A percentile compares a stretch with the other conserved stretches of the same genome.
phyloP scores from a whole-genome alignment of 345 rosid genomes.

The Melaleuca quinquenervia region DNA sequence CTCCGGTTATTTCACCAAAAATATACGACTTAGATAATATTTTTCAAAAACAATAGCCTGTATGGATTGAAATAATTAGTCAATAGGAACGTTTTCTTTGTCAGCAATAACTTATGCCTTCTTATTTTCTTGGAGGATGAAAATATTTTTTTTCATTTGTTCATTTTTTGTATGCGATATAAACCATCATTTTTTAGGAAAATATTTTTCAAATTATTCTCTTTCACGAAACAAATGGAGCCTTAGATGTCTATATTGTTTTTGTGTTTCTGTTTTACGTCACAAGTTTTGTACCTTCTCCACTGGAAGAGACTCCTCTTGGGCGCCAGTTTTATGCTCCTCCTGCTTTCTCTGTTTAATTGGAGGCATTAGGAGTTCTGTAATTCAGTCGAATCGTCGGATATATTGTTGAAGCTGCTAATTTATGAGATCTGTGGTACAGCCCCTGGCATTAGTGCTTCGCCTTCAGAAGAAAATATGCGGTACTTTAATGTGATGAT shows the following conservation, averaged over 20 bases:
- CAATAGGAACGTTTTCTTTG: no score
- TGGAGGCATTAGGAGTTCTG: neutral
- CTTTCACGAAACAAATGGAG: no score
- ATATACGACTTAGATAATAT: no score
- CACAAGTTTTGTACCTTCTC: neutral
- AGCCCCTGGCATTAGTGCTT: slow-evolving; percentile 55
- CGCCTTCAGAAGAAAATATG: slow-evolving; percentile 46
- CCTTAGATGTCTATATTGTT: neutral
- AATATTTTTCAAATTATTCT: no score
- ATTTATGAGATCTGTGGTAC: neutral
- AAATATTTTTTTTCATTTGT: no score
- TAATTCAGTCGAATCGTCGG: neutral
- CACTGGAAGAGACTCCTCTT: neutral
- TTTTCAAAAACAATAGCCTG: no score
- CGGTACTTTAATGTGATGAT: slow-evolving; percentile 45
- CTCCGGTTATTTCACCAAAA: no score
- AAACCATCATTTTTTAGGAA: no score
- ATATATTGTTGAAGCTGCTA: neutral
- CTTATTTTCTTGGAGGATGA: no score
- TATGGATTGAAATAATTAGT: no score
- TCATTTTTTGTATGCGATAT: no score
- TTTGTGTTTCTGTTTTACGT: neutral
- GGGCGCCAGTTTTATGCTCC: neutral
- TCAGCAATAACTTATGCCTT: no score
- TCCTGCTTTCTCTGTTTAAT: neutral